phyloP scores from a whole-genome alignment of 495 filamentous ascomycete genomes.

The Amniculicola lignicola region DNA sequence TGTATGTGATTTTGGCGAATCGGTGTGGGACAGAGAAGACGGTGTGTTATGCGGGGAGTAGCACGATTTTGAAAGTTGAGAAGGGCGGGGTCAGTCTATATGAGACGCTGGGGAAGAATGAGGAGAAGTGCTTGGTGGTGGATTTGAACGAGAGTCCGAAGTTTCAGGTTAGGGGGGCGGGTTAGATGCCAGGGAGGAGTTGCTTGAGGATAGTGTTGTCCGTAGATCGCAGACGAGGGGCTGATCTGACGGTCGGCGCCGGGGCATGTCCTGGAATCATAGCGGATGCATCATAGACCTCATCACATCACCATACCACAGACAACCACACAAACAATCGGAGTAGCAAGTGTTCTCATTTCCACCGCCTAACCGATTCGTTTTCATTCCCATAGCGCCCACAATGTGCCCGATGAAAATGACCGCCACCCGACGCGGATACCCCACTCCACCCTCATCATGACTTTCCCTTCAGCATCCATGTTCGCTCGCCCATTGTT shows the following conservation, averaged over 20 bases:
- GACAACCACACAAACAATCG: neutral
- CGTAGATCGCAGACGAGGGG: too few species aligned
- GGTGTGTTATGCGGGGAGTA: slow-evolving; percentile 80
- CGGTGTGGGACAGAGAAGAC: slow-evolving; percentile 67
- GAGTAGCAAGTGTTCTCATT: slow-evolving; percentile 21
- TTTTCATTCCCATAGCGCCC: slow-evolving; percentile 31
- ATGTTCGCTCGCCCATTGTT: slow-evolving; percentile 7
- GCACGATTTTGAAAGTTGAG: slow-evolving; percentile 71
- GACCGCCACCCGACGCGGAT: neutral
- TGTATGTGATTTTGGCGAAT: slow-evolving; percentile 82
- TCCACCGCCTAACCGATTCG: slow-evolving; percentile 8
- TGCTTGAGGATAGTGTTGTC: too few species aligned
- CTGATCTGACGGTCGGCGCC: too few species aligned
- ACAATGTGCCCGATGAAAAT: slow-evolving; percentile 15
- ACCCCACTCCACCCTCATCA: slow-evolving; percentile 1
- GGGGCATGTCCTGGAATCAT: too few species aligned
- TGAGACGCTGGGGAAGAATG: slow-evolving; percentile 62
- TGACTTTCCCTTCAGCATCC: neutral
- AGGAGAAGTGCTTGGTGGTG: slow-evolving; percentile 62
- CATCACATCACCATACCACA: slow-evolving; percentile 1
- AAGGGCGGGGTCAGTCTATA: slow-evolving; percentile 65
- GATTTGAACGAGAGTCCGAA: slow-evolving; percentile 49
- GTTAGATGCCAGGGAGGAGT: neutral
- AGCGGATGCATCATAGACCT: too few species aligned
- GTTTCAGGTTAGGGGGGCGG: slow-evolving; percentile 23